phyloP scores from a whole-genome alignment of 2,329 filamentous ascomycete species.

The Helotiales sp. region DNA sequence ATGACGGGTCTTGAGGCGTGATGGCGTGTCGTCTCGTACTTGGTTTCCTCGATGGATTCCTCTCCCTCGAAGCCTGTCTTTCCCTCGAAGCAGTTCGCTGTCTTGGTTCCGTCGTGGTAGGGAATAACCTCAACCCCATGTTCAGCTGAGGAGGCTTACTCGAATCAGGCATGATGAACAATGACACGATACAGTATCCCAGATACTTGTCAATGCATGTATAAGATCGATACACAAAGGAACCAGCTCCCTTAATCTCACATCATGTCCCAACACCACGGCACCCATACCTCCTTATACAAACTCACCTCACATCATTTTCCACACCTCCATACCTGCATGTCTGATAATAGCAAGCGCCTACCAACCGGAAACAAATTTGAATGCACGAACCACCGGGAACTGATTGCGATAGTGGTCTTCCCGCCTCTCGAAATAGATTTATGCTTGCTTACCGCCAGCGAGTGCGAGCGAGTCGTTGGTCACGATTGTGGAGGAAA shows the following conservation, averaged over 20 bases:
- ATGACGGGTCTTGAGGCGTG: slow-evolving; percentile 23
- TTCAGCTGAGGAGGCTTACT: slow-evolving; percentile 31
- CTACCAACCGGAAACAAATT: slow-evolving; percentile 17
- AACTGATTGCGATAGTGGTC: slow-evolving; percentile 22
- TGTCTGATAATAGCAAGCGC: slow-evolving; percentile 21
- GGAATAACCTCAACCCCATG: slow-evolving; percentile 35
- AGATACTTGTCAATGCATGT: too few species aligned
- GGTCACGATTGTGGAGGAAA: neutral
- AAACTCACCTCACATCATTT: slow-evolving; percentile 5
- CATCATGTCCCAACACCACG: neutral
- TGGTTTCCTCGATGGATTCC: slow-evolving; percentile 28
- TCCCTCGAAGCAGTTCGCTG: too few species aligned
- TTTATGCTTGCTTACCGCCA: slow-evolving; percentile 7
- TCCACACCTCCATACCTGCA: slow-evolving; percentile 1
- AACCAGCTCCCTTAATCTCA: slow-evolving; percentile 8
- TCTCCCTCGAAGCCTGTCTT: too few species aligned
- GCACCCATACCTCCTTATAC: slow-evolving; percentile 7
- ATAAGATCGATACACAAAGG: slow-evolving; percentile 7
- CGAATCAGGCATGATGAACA: slow-evolving; percentile 28
- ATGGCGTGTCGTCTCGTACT: slow-evolving; percentile 29
- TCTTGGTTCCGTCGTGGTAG: too few species aligned
- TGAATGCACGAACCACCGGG: slow-evolving; percentile 22
- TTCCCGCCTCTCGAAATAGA: slow-evolving; percentile 23
- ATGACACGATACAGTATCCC: slow-evolving; percentile 17
- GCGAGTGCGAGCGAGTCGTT: slow-evolving; percentile 14